These are phyloP conservation scores for Microsporum canis DNA, from an alignment of 2,329 filamentous ascomycete species.

Conservation along the genomic window DNA sequence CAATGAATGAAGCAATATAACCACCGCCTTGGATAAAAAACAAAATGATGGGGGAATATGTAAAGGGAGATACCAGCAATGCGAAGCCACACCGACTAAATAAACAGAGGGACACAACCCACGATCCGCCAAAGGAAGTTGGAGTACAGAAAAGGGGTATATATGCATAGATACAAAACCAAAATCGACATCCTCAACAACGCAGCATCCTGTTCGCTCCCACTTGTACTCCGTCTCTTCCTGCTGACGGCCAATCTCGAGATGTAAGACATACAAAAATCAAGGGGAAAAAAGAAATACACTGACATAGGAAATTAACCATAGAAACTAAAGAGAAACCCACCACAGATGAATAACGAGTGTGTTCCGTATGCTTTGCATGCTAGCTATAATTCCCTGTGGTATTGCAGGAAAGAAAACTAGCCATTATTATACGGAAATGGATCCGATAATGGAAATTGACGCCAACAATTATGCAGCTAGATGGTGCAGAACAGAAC, in stretches of 20 bases:
- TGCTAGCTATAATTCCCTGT: background rate
- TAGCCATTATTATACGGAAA: background rate
- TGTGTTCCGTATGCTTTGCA: background rate
- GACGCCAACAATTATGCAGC: background rate
- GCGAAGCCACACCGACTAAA: background rate
- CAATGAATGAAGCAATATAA: background rate
- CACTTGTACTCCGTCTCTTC: slow-evolving; percentile 2
- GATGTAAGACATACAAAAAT: background rate
- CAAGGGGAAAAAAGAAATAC: background rate
- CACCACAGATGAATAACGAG: background rate
- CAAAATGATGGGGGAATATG: background rate
- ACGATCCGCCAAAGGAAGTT: background rate
- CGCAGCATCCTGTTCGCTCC: background rate
- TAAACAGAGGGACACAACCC: background rate
- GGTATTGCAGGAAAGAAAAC: background rate
- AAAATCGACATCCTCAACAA: slow-evolving; percentile 1
- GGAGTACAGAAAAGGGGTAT: background rate
- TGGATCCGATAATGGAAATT: background rate
- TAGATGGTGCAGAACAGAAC: background rate
- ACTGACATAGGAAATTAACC: background rate
- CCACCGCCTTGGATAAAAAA: background rate
- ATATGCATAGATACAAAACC: slow-evolving; percentile 1
- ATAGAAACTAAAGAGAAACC: background rate
- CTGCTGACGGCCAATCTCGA: background rate
- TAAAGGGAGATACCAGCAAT: background rate